Base-by-base conservation (phyloP, 2,329 filamentous ascomycete genomes). In the Phialophora chinensis region DNA sequence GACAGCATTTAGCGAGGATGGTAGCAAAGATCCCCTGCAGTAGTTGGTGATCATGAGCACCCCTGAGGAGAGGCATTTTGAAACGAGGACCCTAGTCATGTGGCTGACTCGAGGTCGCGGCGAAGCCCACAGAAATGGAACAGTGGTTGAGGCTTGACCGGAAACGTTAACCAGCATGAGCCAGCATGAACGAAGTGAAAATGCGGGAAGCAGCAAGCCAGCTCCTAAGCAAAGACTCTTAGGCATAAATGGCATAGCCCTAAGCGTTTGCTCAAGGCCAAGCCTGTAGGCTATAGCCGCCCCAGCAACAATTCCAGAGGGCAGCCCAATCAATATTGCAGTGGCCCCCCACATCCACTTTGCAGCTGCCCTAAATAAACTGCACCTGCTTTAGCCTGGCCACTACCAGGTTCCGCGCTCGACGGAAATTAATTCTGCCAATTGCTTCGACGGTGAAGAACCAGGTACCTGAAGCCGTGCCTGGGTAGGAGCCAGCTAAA, bases 371-470 rank as follows among this genome's bases (percentile, higher is more conserved):
- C 57, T 60, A 60, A 60, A 60, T 60, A 50, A 61, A 44, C 59
- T 52, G 59, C 59, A 38, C 59, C n/a, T 20, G 12, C 57, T 54
- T 38, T 61, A 61, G 59, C 31, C 17, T 53, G 10, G 29, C 47
- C 59, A 27, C 60, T 62, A 62, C 31, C 38, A 7, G 17, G 31
- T 62, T 62, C 60, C 60, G 60, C 60, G 60, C 23, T n/a, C 25
- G 60, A 27, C 59, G 59, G 60, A 62, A 52, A 62, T 62, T 62
- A 56, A 62, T 14, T 55, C 60, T 56, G 52, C 60, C 60, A 62
- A 62, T 62, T 62, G 23, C 50, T 62, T 52, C 50, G 27, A 35
- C 50, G 33, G 38, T 56, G 31, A 44, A 33, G 50, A 50, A 14
- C 55, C 14, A 58, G 55, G 53, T 55, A 33, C 53, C 53, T 35